Evolutionary conservation across 2,329 filamentous ascomycete species (phyloP), one percentile per base, ranked within the genome.

Genomic region (Penicillium sp.): DNA sequence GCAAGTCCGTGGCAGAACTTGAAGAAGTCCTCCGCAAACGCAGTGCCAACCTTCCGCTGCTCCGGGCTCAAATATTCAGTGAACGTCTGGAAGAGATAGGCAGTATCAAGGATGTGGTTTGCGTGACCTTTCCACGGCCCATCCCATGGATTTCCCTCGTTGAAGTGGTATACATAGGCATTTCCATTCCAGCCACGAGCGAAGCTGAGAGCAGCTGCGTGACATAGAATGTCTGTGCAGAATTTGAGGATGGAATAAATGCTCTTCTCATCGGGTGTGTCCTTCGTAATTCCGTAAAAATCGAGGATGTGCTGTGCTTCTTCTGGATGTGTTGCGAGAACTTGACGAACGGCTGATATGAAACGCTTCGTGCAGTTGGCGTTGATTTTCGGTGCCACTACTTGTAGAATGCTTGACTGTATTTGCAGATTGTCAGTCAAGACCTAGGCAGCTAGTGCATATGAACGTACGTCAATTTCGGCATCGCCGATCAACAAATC

Each of bases 401-500:
- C 72, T 61, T 46, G 66, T 62, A 63, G 45, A 8, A 69, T 68
- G 27, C 61, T 67, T 6, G 58, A 44, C 67, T 69, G 42, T 6
- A 44, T 46, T 11, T 45, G 31, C n/a, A 18, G 25, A 31, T 22
- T 43, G 53, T 47, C 25, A 38, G 35, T 22, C 18, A 11, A 11
- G 9, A 3, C 6, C 16, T 0, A 38, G 35, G 4, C 10, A 38
- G 16, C 9, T 20, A 18, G 16, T 38, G 16, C 4, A 6, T 11
- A 20, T 10, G 9, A 11, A 64, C 70, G 60, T 64, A 76, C 75
- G 65, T 80, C 78, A 41, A 76, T 69, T 51, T 74, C 68, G 20
- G 74, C 75, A 51, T 80, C 74, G 14, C 78, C 79, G 35, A 81
- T 72, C 53, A 79, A 68, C 10, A 80, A 50, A n/a, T 69, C 66